These are phyloP conservation scores for Lantana camara DNA, from an alignment of 257 asterid species.

Conservation along the genomic window DNA sequence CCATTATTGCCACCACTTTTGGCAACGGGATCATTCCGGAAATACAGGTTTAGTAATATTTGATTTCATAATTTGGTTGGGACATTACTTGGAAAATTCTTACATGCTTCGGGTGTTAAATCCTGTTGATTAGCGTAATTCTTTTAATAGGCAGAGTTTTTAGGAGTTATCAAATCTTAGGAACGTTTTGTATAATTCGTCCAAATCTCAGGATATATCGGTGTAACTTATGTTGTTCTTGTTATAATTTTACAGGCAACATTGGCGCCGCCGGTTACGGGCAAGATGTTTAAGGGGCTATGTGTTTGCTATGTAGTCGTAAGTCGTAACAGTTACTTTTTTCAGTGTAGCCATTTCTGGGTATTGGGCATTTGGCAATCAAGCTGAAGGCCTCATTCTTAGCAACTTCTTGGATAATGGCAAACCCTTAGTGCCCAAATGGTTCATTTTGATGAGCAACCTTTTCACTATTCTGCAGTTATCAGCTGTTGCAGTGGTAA, in stretches of 20 bases:
- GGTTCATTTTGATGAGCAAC: slow-evolving; percentile 69
- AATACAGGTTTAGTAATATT: slow-evolving; percentile 59
- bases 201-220: no score
- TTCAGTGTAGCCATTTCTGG: slow-evolving; percentile 87
- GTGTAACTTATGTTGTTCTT: no score
- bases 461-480: slow-evolving; percentile 78
- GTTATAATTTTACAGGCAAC: slow-evolving; percentile 59
- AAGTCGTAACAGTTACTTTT: slow-evolving; percentile 53
- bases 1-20: slow-evolving; percentile 85
- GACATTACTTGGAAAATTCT: no score
- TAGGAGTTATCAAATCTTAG: no score
- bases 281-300: slow-evolving; percentile 93
- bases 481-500: slow-evolving; percentile 90
- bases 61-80: background rate
- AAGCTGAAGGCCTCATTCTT: slow-evolving; percentile 56
- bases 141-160: no score
- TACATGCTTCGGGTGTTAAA: no score
- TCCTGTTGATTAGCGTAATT: no score
- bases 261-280: slow-evolving; percentile 80
- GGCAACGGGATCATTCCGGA: slow-evolving; percentile 96
- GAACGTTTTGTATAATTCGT: no score
- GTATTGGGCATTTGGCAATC: slow-evolving; percentile 90
- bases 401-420: slow-evolving; percentile 67
- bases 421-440: slow-evolving; percentile 57
- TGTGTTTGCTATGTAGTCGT: slow-evolving; percentile 73